phyloP scores from a whole-genome alignment of 2,329 filamentous ascomycete species.

The Cladosporium oxysporum region DNA sequence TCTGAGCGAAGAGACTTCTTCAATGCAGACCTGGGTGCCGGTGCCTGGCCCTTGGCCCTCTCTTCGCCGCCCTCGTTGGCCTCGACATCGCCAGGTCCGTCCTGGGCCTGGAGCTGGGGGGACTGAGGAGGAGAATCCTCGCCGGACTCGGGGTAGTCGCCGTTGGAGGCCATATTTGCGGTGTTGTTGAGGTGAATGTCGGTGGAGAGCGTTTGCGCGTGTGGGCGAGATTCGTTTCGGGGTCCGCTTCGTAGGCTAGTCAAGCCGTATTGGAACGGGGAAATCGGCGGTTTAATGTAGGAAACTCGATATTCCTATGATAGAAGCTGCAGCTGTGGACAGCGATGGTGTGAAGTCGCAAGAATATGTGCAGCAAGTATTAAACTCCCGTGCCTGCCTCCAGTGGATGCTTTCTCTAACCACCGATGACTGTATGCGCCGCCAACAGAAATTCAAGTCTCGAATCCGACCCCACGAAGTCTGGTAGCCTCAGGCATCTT shows the following conservation, averaged over 20 bases:
- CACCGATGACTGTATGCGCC: conserved; percentile 13
- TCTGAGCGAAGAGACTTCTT: conserved; percentile 70
- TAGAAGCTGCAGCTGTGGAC: neutral
- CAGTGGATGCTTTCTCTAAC: neutral
- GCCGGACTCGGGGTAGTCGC: conserved; percentile 52
- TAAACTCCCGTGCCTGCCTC: neutral
- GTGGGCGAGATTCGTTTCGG: conserved; percentile 11
- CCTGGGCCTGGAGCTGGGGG: conserved; percentile 51
- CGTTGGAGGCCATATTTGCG: conserved; percentile 57
- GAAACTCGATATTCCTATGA: neutral
- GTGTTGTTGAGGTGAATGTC: conserved; percentile 20
- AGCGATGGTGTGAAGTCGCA: neutral
- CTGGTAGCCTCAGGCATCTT: neutral
- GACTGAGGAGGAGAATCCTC: conserved; percentile 58
- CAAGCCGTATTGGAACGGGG: neutral
- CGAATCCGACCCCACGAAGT: conserved; percentile 5
- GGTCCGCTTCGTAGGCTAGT: conserved; percentile 8
- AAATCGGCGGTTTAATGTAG: neutral
- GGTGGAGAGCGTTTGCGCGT: conserved; percentile 9
- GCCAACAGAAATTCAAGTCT: conserved; percentile 13
- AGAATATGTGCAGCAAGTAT: neutral
- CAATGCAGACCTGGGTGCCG: conserved; percentile 72
- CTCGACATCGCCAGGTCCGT: conserved; percentile 69
- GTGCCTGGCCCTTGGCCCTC: conserved; percentile 61
- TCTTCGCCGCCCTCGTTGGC: conserved; percentile 69